Percentiles rank a stretch among this genome's conserved stretches.
These are phyloP conservation scores for Alternaria sp. DNA, from an alignment of 2,329 filamentous ascomycete genomes.

Conservation along the genomic window DNA sequence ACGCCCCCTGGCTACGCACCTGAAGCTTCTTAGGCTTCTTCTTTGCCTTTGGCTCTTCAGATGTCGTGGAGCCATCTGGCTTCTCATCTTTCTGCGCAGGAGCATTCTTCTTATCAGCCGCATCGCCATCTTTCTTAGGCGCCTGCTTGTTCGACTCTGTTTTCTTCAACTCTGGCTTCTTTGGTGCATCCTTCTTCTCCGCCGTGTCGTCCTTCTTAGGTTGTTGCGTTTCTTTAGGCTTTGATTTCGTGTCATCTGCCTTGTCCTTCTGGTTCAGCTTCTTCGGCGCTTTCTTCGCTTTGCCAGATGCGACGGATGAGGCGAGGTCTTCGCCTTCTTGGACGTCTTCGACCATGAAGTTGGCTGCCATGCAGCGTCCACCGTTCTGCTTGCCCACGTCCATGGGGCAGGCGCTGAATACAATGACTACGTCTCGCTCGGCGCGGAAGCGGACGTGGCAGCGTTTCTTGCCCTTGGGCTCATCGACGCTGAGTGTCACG, in stretches of 20 bases:
- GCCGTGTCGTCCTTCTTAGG: constrained; percentile 3
- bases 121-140: constrained; percentile 13
- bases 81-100: constrained; percentile 6
- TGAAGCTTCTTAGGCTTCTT: constrained; percentile 50
- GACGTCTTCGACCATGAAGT: constrained; percentile 48
- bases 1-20: constrained; percentile 26
- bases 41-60: constrained; percentile 32
- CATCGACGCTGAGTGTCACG: constrained; percentile 34
- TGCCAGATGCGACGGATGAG: constrained; percentile 18
- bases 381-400: constrained; percentile 47
- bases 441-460: constrained; percentile 44
- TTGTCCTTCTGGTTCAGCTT: constrained; percentile 21
- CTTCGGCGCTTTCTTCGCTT: constrained; percentile 26
- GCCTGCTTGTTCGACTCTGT: neutral
- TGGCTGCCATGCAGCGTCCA: constrained; percentile 48
- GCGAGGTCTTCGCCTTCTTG: constrained; percentile 32
- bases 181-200: constrained; percentile 4
- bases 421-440: constrained; percentile 46
- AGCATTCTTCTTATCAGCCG: neutral
- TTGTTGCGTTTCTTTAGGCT: constrained; percentile 15
- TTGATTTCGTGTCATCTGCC: constrained; percentile 16
- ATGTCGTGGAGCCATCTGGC: neutral
- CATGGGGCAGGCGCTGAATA: constrained; percentile 49
- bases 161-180: neutral
- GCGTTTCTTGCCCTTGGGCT: constrained; percentile 45